These are phyloP conservation scores for Kluyveromyces siamensis DNA, from an alignment of 805 yeast genomes.

Conservation along the genomic window DNA sequence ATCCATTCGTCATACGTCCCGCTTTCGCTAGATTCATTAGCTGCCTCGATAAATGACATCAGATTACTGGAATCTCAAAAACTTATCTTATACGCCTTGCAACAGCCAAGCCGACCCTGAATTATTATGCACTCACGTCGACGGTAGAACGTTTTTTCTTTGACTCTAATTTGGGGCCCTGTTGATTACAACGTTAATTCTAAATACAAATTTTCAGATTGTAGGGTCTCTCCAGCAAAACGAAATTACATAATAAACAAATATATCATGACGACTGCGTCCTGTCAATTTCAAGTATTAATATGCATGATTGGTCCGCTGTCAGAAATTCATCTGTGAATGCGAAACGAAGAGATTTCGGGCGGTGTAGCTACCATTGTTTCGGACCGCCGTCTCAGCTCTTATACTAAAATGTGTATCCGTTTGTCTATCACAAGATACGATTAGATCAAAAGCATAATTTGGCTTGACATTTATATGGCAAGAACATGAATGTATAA, in stretches of 20 bases:
- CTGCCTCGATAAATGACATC: slow-evolving; percentile 3
- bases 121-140: background rate
- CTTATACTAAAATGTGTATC: too few species aligned
- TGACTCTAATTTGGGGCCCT: background rate
- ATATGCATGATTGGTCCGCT: too few species aligned
- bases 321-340: too few species aligned
- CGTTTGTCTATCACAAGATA: background rate
- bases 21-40: slow-evolving; percentile 12
- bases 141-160: background rate
- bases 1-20: slow-evolving; percentile 61
- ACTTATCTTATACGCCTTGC: background rate
- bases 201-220: background rate
- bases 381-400: too few species aligned
- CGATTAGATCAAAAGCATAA: background rate
- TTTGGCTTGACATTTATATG: too few species aligned
- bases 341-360: too few species aligned
- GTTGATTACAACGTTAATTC: background rate
- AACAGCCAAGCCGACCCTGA: background rate
- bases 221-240: background rate
- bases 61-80: background rate
- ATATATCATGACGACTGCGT: background rate
- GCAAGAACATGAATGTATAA: background rate
- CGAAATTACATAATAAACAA: background rate
- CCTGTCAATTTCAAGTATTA: too few species aligned
- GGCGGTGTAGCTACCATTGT: too few species aligned